Percentiles rank a stretch among this genome's conserved stretches.
These are phyloP conservation scores for Eucalyptus guilfoylei DNA, from an alignment of 345 rosid species.

Conservation along the genomic window DNA sequence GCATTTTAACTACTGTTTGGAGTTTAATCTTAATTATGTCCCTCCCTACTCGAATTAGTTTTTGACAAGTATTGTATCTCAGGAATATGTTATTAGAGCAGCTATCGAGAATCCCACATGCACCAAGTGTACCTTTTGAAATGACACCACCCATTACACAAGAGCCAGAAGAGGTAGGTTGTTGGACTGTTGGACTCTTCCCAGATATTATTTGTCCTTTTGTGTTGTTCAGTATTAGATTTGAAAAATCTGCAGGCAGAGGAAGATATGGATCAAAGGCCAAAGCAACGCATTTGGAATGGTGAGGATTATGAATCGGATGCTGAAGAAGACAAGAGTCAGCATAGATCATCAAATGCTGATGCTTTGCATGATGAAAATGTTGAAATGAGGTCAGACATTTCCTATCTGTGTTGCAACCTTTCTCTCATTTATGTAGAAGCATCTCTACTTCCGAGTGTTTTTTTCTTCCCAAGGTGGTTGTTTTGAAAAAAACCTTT, in stretches of 20 bases:
- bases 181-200: not conserved
- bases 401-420: not conserved
- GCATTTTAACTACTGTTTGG: not conserved
- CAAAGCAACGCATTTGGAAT: conserved; percentile 83
- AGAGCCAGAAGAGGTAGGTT: conserved; percentile 55
- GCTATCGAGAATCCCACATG: conserved; percentile 39
- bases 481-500: not conserved
- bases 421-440: not conserved
- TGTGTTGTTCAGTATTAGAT: not conserved
- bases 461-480: not conserved
- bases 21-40: not conserved
- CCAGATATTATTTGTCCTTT: not conserved
- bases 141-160: conserved; percentile 32
- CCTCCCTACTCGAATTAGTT: not conserved
- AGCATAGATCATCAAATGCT: conserved; percentile 12
- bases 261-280: conserved; percentile 52
- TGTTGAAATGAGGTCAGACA: conserved; percentile 30
- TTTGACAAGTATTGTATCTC: not conserved
- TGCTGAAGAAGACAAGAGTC: conserved; percentile 56
- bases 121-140: conserved; percentile 65
- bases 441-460: not conserved
- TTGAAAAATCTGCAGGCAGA: conserved; percentile 29
- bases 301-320: conserved; percentile 71
- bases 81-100: conserved; percentile 45
- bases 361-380: conserved; percentile 19